These are phyloP conservation scores for Carex cristatella DNA, from an alignment of 176 grass and related monocot species.

Conservation along the genomic window DNA sequence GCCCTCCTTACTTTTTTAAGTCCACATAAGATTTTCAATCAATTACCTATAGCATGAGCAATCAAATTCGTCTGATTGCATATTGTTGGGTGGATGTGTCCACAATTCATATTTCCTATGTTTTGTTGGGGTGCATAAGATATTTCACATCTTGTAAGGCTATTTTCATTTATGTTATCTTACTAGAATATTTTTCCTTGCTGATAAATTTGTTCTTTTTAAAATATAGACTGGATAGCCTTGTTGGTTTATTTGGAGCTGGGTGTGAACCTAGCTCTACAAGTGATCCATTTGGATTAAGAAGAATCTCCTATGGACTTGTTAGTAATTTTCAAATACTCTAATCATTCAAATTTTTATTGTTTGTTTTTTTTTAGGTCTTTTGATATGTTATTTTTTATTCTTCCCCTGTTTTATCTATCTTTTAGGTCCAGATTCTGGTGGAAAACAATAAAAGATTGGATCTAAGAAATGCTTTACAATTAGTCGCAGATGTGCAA, in stretches of 20 bases:
- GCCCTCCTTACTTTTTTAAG: not conserved
- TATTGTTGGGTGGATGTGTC: not conserved
- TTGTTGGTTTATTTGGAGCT: slow-evolving; percentile 97
- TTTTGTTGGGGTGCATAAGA: not conserved
- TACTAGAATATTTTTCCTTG: not conserved
- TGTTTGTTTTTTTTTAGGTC: not conserved
- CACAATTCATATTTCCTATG: not conserved
- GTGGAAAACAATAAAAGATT: slow-evolving; percentile 87
- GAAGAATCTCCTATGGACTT: slow-evolving; percentile 85
- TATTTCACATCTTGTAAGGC: not conserved
- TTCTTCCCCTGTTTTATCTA: slow-evolving; percentile 32
- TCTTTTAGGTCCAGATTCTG: slow-evolving; percentile 80
- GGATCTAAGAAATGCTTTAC: slow-evolving; percentile 64
- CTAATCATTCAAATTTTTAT: not conserved
- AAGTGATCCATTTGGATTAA: slow-evolving; percentile 84
- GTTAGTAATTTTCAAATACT: slow-evolving; percentile 42
- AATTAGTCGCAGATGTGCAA: slow-evolving; percentile 55
- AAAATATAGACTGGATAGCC: slow-evolving; percentile 79
- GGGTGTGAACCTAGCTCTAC: slow-evolving; percentile 93
- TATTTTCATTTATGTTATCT: not conserved
- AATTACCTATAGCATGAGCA: not conserved
- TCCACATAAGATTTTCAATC: not conserved
- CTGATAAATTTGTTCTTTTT: slow-evolving; percentile 13
- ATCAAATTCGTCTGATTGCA: not conserved
- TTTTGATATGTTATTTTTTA: not conserved